Conservation (phyloP, 768 basidiomycete genomes). For the Rhodotorula toruloides region DNA sequence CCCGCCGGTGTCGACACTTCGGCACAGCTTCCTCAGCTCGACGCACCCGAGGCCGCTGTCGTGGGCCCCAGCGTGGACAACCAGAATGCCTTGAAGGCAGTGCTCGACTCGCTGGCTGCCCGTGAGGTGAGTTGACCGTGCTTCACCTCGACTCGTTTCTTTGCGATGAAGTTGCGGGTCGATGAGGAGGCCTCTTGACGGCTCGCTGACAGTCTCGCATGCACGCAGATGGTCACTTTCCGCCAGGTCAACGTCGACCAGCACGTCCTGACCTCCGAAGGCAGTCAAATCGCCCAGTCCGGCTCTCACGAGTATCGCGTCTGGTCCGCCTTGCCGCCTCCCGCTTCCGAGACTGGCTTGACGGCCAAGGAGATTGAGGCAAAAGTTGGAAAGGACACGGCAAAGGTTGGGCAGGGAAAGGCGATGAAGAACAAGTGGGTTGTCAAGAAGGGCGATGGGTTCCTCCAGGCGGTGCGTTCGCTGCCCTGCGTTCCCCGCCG, state of each 20-base stretch:
- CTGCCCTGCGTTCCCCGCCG: not conserved
- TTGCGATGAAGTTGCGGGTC: not conserved
- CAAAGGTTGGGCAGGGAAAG: slow-evolving; percentile 87
- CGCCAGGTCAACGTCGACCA: slow-evolving; percentile 69
- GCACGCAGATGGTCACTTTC: slow-evolving; percentile 70
- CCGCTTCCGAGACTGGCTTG: slow-evolving; percentile 1
- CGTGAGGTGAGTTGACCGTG: slow-evolving; percentile 61
- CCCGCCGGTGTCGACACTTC: slow-evolving; percentile 27
- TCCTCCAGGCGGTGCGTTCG: slow-evolving; percentile 72
- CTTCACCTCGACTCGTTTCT: not conserved
- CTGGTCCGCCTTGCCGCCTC: slow-evolving; percentile 69
- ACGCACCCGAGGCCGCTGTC: not conserved
- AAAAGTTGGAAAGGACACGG: slow-evolving; percentile 73
- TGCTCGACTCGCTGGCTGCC: slow-evolving; percentile 79
- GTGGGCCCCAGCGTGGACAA: slow-evolving; percentile 41
- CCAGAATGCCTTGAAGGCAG: slow-evolving; percentile 79
- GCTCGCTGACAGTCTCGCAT: not conserved
- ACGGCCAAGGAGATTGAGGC: slow-evolving; percentile 30
- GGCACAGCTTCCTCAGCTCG: not conserved
- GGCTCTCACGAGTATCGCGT: slow-evolving; percentile 96
- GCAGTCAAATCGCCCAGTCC: slow-evolving; percentile 64
- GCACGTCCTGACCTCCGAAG: slow-evolving; percentile 76
- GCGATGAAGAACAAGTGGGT: slow-evolving; percentile 99
- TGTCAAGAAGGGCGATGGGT: slow-evolving; percentile 72
- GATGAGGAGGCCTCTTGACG: not conserved